Evolutionary conservation across 306 rosid species (phyloP).

Genomic region (Senna siamea): DNA sequence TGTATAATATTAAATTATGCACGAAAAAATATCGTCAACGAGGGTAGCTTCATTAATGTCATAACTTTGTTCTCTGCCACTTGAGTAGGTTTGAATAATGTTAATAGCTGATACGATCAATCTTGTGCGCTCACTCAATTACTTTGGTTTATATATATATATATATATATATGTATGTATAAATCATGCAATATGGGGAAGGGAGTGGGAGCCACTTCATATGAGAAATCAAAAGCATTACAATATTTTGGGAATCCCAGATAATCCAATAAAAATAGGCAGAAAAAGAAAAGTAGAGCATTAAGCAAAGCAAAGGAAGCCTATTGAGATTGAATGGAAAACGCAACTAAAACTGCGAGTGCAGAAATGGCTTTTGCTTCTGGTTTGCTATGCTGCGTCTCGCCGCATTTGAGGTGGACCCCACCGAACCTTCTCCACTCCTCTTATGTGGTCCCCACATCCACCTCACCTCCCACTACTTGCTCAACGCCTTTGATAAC

Average conservation of each 20-base stretch:
- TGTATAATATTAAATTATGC: too few relatives aligned
- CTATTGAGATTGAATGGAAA: conserved; percentile 24
- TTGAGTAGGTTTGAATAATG: background rate
- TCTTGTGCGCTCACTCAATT: too few relatives aligned
- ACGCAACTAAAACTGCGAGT: conserved; percentile 6
- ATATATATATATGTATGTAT: too few relatives aligned
- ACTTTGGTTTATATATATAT: too few relatives aligned
- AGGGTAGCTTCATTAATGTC: too few relatives aligned
- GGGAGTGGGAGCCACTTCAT: conserved; percentile 49
- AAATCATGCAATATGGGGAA: background rate
- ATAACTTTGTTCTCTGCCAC: background rate
- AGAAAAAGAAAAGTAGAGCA: background rate
- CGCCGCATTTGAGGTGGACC: conserved; percentile 73
- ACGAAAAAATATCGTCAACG: too few relatives aligned
- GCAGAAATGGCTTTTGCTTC: conserved; percentile 29
- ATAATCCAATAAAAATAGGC: background rate
- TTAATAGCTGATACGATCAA: too few relatives aligned
- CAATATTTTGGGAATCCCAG: conserved; percentile 18
- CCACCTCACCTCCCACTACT: conserved; percentile 43
- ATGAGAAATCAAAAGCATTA: conserved; percentile 28
- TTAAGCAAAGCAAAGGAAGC: background rate
- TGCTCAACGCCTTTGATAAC: background rate
- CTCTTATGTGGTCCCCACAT: conserved; percentile 41
- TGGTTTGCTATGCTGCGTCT: conserved; percentile 52
- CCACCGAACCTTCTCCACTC: conserved; percentile 51